These are phyloP conservation scores for Parathielavia appendiculata DNA, from an alignment of 495 filamentous ascomycete genomes.

Conservation along the genomic window DNA sequence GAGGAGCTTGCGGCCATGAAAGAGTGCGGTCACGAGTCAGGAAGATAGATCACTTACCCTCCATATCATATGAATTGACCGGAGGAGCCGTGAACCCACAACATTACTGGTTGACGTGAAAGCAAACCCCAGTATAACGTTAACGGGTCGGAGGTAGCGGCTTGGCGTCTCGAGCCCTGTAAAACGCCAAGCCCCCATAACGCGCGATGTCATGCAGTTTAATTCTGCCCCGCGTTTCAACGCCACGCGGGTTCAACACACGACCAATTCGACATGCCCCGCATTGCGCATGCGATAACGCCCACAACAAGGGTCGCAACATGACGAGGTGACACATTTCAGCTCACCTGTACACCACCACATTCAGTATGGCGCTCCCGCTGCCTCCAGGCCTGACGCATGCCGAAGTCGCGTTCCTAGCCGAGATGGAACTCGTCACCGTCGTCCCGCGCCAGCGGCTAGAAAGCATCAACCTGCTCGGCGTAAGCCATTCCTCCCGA, in stretches of 20 bases:
- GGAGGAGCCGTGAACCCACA: too few relatives aligned
- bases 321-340: slow-evolving; percentile 16
- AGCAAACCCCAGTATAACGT: too few relatives aligned
- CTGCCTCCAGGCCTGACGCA: slow-evolving; percentile 79
- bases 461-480: slow-evolving; percentile 75
- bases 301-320: neutral
- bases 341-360: neutral
- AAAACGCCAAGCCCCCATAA: slow-evolving; percentile 2
- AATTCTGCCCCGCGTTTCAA: slow-evolving; percentile 8
- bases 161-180: slow-evolving; percentile 11
- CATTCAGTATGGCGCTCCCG: slow-evolving; percentile 71
- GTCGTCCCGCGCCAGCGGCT: slow-evolving; percentile 87
- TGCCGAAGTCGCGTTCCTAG: slow-evolving; percentile 87
- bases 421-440: slow-evolving; percentile 94
- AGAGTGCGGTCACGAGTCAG: too few relatives aligned
- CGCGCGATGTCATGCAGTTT: slow-evolving; percentile 6
- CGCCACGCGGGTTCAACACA: neutral
- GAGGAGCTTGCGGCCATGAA: too few relatives aligned
- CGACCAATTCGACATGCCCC: neutral
- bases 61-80: too few relatives aligned
- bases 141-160: too few relatives aligned
- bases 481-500: slow-evolving; percentile 52
- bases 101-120: too few relatives aligned
- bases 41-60: neutral
- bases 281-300: slow-evolving; percentile 1